A percentile compares a stretch with the other conserved stretches of the same genome.
phyloP scores from a whole-genome alignment of 2,329 filamentous ascomycete genomes.

The Xylogone sp. region DNA sequence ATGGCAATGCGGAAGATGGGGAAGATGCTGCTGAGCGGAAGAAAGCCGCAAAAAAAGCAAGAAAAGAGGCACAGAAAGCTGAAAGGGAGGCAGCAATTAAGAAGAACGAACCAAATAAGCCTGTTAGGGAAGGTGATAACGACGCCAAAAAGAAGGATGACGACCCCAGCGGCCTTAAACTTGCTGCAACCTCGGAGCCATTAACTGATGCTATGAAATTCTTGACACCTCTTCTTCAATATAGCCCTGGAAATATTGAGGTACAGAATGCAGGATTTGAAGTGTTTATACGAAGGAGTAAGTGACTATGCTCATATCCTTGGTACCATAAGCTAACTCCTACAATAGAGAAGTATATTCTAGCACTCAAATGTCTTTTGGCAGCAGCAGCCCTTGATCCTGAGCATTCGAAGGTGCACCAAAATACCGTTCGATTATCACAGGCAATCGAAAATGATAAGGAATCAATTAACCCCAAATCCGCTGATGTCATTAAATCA shows the following conservation, averaged over 20 bases:
- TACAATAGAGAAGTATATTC: slow-evolving; percentile 71
- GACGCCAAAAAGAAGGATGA: slow-evolving; percentile 83
- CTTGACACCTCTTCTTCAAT: slow-evolving; percentile 74
- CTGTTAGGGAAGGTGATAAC: slow-evolving; percentile 53
- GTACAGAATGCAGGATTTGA: slow-evolving; percentile 86
- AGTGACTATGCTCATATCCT: slow-evolving; percentile 28
- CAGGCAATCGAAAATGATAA: slow-evolving; percentile 53
- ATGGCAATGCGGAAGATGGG: slow-evolving; percentile 46
- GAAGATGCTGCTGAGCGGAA: slow-evolving; percentile 69
- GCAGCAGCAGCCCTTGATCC: slow-evolving; percentile 67
- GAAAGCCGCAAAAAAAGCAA: slow-evolving; percentile 87
- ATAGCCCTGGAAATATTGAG: slow-evolving; percentile 75
- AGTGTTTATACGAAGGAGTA: slow-evolving; percentile 80
- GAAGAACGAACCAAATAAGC: slow-evolving; percentile 80
- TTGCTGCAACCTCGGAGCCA: slow-evolving; percentile 78
- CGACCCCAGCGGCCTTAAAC: slow-evolving; percentile 77
- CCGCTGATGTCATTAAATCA: slow-evolving; percentile 64
- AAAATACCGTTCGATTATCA: slow-evolving; percentile 69
- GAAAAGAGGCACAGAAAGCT: slow-evolving; percentile 70
- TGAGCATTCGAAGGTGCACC: slow-evolving; percentile 67
- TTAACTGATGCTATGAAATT: slow-evolving; percentile 87
- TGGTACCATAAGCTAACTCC: slow-evolving; percentile 25
- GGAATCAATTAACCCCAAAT: slow-evolving; percentile 59
- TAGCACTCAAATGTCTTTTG: slow-evolving; percentile 82
- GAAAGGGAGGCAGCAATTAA: slow-evolving; percentile 79